These are phyloP conservation scores for Hemerocallis citrina DNA, from an alignment of 106 monocot species.

Conservation along the genomic window DNA sequence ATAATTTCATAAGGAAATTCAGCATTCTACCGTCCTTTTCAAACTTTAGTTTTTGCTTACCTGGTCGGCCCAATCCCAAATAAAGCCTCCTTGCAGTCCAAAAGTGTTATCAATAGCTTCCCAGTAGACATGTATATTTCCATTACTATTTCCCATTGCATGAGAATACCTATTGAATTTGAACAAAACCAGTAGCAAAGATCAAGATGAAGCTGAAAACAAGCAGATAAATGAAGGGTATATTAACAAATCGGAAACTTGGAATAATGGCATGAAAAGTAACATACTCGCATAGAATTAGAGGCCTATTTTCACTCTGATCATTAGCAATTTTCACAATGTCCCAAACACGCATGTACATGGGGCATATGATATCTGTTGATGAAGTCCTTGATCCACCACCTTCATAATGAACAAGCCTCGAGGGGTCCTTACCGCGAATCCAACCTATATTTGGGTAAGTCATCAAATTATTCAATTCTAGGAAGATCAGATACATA, in stretches of 20 bases:
- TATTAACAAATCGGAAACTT: neutral
- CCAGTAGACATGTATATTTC: slow-evolving; percentile 91
- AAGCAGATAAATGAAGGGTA: slow-evolving; percentile 1
- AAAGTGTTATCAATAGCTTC: slow-evolving; percentile 72
- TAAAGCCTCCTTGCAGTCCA: slow-evolving; percentile 97
- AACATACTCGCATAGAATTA: slow-evolving; percentile 95
- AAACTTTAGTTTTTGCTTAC: slow-evolving; percentile 15
- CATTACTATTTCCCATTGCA: slow-evolving; percentile 98
- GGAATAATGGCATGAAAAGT: neutral
- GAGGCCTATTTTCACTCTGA: slow-evolving; percentile 73
- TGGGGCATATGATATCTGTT: slow-evolving; percentile 97
- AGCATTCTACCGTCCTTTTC: neutral
- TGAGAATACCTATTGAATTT: slow-evolving; percentile 73
- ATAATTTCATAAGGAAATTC: neutral
- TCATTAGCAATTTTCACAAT: slow-evolving; percentile 83
- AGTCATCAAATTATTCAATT: slow-evolving; percentile 1
- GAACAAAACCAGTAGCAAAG: slow-evolving; percentile 1
- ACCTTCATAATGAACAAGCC: slow-evolving; percentile 95
- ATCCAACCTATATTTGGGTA: slow-evolving; percentile 63
- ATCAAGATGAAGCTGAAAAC: slow-evolving; percentile 6
- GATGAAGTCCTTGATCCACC: slow-evolving; percentile 95
- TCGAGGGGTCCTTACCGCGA: slow-evolving; percentile 71
- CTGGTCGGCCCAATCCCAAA: slow-evolving; percentile 99
- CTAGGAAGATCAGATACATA: too few relatives aligned
- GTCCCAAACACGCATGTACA: slow-evolving; percentile 99